Conservation (phyloP, 768 basidiomycete species). For the Termitomyces sp. region DNA sequence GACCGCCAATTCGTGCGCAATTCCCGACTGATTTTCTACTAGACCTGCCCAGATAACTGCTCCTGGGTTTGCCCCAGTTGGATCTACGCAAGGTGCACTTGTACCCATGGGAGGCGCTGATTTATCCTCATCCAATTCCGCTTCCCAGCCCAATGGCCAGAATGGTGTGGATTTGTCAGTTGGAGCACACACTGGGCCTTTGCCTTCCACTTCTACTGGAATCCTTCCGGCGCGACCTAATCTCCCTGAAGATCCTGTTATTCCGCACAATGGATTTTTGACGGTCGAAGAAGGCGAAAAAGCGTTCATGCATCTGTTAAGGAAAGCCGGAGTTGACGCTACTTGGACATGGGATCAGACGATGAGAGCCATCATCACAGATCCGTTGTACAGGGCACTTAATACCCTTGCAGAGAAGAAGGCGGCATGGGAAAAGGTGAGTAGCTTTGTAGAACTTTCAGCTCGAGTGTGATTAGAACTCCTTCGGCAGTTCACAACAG, state of each 20-base stretch:
- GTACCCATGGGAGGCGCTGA: slow-evolving; percentile 48
- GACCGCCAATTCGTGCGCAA: background rate
- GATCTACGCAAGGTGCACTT: slow-evolving; percentile 47
- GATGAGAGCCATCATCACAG: slow-evolving; percentile 97
- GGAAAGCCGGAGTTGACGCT: slow-evolving; percentile 85
- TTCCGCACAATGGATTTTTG: slow-evolving; percentile 84
- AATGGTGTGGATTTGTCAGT: slow-evolving; percentile 47
- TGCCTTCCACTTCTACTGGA: slow-evolving; percentile 56
- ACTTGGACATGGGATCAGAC: slow-evolving; percentile 98
- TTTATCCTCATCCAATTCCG: slow-evolving; percentile 42
- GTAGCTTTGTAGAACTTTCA: slow-evolving; percentile 14
- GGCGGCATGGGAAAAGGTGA: slow-evolving; percentile 86
- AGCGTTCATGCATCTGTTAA: slow-evolving; percentile 86
- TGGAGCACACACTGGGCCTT: slow-evolving; percentile 44
- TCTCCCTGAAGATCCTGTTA: slow-evolving; percentile 81
- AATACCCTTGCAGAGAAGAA: slow-evolving; percentile 95
- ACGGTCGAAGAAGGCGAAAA: slow-evolving; percentile 90
- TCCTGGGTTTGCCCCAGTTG: slow-evolving; percentile 37
- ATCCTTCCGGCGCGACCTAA: slow-evolving; percentile 71
- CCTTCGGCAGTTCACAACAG: slow-evolving; percentile 61
- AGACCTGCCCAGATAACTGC: slow-evolving; percentile 30
- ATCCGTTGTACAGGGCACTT: slow-evolving; percentile 93
- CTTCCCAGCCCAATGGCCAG: slow-evolving; percentile 40
- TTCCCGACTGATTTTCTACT: slow-evolving; percentile 2
- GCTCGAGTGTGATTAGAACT: slow-evolving; percentile 3